Percentiles rank a stretch among this genome's conserved stretches.
These are phyloP conservation scores for Periglandula ipomoeae DNA, from an alignment of 2,329 filamentous ascomycete genomes.

Conservation along the genomic window DNA sequence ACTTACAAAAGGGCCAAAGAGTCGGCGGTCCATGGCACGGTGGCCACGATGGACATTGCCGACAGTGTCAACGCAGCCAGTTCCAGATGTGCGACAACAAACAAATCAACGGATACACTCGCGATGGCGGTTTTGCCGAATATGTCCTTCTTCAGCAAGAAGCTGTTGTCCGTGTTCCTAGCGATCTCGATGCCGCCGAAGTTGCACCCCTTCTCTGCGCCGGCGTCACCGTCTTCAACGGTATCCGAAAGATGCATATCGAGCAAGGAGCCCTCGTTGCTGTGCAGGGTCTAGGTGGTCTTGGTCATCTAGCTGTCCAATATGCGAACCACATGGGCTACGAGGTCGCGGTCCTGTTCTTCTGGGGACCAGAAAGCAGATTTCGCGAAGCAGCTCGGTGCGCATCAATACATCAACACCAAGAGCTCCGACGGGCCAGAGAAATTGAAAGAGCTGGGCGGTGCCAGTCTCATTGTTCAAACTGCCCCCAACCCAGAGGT, in stretches of 20 bases:
- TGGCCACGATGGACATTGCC: constrained; percentile 53
- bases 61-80: constrained; percentile 49
- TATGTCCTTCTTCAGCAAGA: constrained; percentile 52
- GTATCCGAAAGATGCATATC: constrained; percentile 44
- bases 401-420: constrained; percentile 40
- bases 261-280: constrained; percentile 45
- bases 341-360: constrained; percentile 58
- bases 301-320: constrained; percentile 70
- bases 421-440: constrained; percentile 37
- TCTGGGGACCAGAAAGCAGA: constrained; percentile 57
- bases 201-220: constrained; percentile 55
- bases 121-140: constrained; percentile 60
- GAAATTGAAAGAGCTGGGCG: constrained; percentile 44
- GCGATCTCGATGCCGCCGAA: constrained; percentile 39
- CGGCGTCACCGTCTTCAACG: constrained; percentile 55
- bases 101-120: constrained; percentile 54
- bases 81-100: constrained; percentile 61
- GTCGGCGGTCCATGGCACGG: constrained; percentile 43
- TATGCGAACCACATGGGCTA: constrained; percentile 71
- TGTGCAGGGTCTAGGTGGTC: constrained; percentile 62
- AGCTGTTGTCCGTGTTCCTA: constrained; percentile 48
- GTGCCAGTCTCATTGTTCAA: constrained; percentile 51
- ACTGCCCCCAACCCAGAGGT: constrained; percentile 53
- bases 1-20: constrained; percentile 52
- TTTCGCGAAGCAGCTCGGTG: constrained; percentile 46